Percentiles rank a stretch among this genome's conserved stretches.
Conservation (phyloP, 2,329 filamentous ascomycete genomes). For the Ophiostoma perfectum region DNA sequence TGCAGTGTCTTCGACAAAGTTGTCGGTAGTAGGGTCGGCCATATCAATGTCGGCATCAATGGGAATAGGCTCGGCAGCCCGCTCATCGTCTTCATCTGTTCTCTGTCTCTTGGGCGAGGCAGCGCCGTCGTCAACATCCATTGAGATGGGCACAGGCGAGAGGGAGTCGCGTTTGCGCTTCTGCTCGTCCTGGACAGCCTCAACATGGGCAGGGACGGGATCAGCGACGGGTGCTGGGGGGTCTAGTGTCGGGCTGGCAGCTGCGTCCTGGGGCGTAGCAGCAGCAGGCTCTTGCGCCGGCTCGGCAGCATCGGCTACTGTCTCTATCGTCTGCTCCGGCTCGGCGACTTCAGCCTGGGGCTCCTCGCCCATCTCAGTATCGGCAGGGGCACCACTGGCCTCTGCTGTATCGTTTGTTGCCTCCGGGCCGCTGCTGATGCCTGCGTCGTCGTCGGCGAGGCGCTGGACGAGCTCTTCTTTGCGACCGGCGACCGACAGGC, state of each 20-base stretch:
- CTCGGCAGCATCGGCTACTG: not conserved
- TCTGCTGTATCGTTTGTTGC: constrained; percentile 10
- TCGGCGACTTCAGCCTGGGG: not conserved
- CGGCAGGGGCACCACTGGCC: not conserved
- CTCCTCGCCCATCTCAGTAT: constrained; percentile 5
- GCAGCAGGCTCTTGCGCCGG: constrained; percentile 20
- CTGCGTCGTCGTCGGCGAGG: constrained; percentile 37
- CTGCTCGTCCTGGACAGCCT: constrained; percentile 34
- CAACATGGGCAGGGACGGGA: constrained; percentile 12
- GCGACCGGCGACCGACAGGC: constrained; percentile 63
- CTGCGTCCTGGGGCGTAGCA: not conserved
- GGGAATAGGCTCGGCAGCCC: not conserved
- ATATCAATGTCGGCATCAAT: constrained; percentile 13
- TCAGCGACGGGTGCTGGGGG: not conserved
- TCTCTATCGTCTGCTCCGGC: no score
- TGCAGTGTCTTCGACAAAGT: constrained; percentile 1
- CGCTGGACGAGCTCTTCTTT: constrained; percentile 67
- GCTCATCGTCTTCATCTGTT: not conserved
- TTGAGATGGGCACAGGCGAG: constrained; percentile 47
- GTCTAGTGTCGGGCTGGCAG: not conserved
- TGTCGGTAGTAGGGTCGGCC: constrained; percentile 23
- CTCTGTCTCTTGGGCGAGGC: constrained; percentile 8
- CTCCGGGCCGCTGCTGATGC: not conserved
- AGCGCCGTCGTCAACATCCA: constrained; percentile 16
- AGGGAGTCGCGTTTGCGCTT: constrained; percentile 64